Base-by-base conservation (phyloP, 2,329 filamentous ascomycete species). In the Sclerotinia spermophila region DNA sequence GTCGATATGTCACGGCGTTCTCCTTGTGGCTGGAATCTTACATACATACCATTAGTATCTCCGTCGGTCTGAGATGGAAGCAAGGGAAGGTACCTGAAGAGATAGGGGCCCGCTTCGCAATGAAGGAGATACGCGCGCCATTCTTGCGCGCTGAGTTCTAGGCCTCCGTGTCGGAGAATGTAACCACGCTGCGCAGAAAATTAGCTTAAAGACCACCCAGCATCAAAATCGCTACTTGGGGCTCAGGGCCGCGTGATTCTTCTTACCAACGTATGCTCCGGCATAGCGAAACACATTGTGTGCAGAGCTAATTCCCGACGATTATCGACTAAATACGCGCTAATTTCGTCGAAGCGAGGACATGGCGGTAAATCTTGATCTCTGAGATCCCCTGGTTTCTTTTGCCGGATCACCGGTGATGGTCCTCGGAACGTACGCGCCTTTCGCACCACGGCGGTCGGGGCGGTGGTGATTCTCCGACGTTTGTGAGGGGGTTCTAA, bases 241-340 rank as follows among this genome's bases (percentile, higher is more conserved):
- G 30, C 42, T 33, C 30, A 17, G 38, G 15, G 48, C 24, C 24
- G 15, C 17, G n/a, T 11, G 24, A 38, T 7, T 27, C 13, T 19
- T 51, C 59, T 30, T 53, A 72, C 68, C 64, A 73, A 48, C 1
- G 64, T 70, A 67, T 72, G 60, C 44, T 72, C 72, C 7, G 72
- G 61, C 62, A 72, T 72, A 5, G 21, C 30, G 15, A 69, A 71
- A 64, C 59, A 45, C 72, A 73, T 72, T 30, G 68, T 69, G 44
- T 73, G 65, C 24, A 73, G 33, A 2, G 72, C 71, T 27, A 73
- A 64, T 30, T 61, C 13, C 33, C 68, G 59, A 6, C 61, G 56
- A 38, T 68, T 65, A 5, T 40, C 30, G 10, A 73, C 42, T 2
- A 73, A 55, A 40, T 72, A 72, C 10, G 40, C 42, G 33, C 30